Base-by-base conservation (phyloP, 148 eudicot species). In the Vaccinium myrtillus region DNA sequence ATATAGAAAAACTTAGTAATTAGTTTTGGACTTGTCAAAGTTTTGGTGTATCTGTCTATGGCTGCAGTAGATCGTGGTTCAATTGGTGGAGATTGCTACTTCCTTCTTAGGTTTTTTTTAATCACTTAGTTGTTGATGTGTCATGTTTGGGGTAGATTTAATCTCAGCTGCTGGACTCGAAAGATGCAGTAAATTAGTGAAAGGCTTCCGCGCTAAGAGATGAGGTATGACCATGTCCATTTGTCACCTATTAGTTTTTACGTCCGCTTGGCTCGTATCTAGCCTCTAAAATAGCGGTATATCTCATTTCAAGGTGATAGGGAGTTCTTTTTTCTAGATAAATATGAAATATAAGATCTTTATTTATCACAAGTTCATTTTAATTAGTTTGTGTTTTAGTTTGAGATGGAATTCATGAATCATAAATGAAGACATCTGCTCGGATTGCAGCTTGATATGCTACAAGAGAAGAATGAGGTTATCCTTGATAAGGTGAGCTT, bases 381-480 rank as follows among this genome's bases (percentile, higher is more conserved):
- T 15, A 79, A 79, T 61, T 25, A 80, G 30, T 46, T 14, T 30
- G 30, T 61, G 30, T n/a, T 65, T 53, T 53, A 53, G 55, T 53
- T 8, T 53, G 14, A 43, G 23, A 43, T 18, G 12, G 61, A 2
- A 54, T 53, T 39, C 77, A 9, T 73, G 48, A 54, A n/a, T 83
- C 54, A 30, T 21, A 67, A 75, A 14, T 77, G 58, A 78, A 65
- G 82, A 70, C 86, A 58, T 87, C 18, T 84, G n/a, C 53, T 81
- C 59, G 55, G 69, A 80, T 86, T 94, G 94, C 98, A 97, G 99
- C 91, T 97, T 84, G 99, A 97, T 88, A 91, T 95, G 92, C 91
- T 97, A 84, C 99, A 95, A 86, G 98, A 95, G 87, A 98, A 97
- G 91, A 95, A 97, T 90, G 98, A 94, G 75, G 83, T 84, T 81